Evolutionary conservation across 2,329 filamentous ascomycete genomes (phyloP).

Genomic region (Leptographium lundbergii): DNA sequence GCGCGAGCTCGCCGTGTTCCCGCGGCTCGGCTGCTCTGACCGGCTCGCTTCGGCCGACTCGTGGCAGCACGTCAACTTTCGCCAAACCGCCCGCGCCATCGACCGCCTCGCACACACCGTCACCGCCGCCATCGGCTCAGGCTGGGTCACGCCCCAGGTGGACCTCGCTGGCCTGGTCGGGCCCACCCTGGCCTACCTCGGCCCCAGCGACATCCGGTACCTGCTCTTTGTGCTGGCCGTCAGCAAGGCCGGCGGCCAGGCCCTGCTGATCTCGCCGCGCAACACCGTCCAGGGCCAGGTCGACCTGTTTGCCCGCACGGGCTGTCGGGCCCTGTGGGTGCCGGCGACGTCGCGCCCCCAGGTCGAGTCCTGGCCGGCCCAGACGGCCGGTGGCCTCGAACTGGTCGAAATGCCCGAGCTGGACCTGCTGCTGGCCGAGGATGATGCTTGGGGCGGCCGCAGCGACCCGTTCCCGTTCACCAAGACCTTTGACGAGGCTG

Average conservation of each 20-base stretch:
- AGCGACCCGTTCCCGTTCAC: neutral
- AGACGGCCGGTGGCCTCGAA: constrained; percentile 9
- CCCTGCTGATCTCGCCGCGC: constrained; percentile 23
- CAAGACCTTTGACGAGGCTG: constrained; percentile 24
- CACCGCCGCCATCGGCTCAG: neutral
- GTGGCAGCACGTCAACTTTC: constrained; percentile 1
- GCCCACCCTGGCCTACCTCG: constrained; percentile 32
- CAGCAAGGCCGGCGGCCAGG: constrained; percentile 21
- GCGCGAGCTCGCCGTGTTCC: neutral
- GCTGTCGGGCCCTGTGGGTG: constrained; percentile 25
- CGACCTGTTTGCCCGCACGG: constrained; percentile 28
- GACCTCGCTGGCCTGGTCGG: neutral
- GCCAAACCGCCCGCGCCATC: constrained; percentile 8
- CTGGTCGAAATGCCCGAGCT: constrained; percentile 10
- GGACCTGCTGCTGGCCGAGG: neutral
- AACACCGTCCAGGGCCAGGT: constrained; percentile 32
- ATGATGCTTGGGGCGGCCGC: neutral
- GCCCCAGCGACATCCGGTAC: constrained; percentile 21
- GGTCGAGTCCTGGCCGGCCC: neutral
- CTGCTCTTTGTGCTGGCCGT: constrained; percentile 14
- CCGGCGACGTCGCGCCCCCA: constrained; percentile 13
- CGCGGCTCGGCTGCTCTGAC: neutral
- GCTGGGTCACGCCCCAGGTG: constrained; percentile 8
- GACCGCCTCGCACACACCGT: constrained; percentile 6
- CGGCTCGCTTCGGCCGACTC: neutral